A percentile compares a stretch with the other conserved stretches of the same genome.
These are phyloP conservation scores for Aspergillus conjunctus DNA, from an alignment of 495 filamentous ascomycete species.

Conservation along the genomic window DNA sequence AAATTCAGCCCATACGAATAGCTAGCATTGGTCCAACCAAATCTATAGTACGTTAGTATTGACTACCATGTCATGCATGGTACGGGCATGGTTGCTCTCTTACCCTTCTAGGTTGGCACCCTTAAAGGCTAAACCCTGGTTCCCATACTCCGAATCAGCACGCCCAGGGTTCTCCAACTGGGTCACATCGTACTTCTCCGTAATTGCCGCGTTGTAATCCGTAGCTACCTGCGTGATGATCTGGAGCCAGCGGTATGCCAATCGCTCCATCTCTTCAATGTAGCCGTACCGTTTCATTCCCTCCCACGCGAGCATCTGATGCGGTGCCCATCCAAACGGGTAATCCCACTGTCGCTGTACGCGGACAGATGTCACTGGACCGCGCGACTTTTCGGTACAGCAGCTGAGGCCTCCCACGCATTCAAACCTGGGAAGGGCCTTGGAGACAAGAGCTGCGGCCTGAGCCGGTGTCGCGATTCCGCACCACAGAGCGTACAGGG, in stretches of 20 bases:
- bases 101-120: constrained; percentile 5
- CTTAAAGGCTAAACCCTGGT: constrained; percentile 2
- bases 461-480: neutral
- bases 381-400: neutral
- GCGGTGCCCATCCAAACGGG: constrained; percentile 8
- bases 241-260: constrained; percentile 6
- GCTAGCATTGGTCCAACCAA: constrained; percentile 7
- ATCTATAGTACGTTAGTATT: neutral
- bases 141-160: neutral
- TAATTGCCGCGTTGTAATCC: constrained; percentile 8
- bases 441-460: neutral
- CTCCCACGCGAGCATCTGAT: constrained; percentile 5
- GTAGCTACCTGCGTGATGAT: constrained; percentile 7
- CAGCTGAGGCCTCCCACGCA: constrained; percentile 2
- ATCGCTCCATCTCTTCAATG: neutral
- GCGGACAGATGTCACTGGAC: neutral
- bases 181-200: constrained; percentile 10
- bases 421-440: constrained; percentile 1
- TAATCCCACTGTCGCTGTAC: constrained; percentile 6
- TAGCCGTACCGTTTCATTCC: constrained; percentile 6
- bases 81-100: neutral
- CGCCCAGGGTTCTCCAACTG: constrained; percentile 1
- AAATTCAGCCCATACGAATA: constrained; percentile 3
- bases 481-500: neutral
- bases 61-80: neutral